Percentiles rank a stretch among this genome's conserved stretches.
phyloP scores from a whole-genome alignment of 345 rosid genomes.

The Passiflora organensis region DNA sequence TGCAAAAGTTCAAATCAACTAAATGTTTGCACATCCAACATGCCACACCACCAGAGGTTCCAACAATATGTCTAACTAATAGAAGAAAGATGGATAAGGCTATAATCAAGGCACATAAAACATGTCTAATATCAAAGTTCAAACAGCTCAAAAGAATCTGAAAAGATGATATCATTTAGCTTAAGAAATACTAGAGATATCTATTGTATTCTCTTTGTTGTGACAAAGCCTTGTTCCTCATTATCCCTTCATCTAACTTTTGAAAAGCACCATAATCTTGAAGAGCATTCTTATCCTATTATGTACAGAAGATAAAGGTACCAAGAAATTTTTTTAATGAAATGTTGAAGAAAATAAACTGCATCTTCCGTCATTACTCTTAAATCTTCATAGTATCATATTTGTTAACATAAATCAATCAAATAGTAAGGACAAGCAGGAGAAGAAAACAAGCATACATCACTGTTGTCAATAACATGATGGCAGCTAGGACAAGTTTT shows the following conservation, averaged over 20 bases:
- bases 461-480: slow-evolving; percentile 73
- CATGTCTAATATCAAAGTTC: not conserved
- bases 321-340: not conserved
- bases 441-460: slow-evolving; percentile 40
- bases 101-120: not conserved
- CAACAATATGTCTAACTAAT: not conserved
- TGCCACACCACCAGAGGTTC: not conserved
- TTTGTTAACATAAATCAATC: not conserved
- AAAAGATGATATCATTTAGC: not conserved
- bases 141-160: not conserved
- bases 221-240: not conserved
- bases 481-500: slow-evolving; percentile 80
- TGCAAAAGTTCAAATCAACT: slow-evolving; percentile 22
- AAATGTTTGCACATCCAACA: not conserved
- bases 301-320: not conserved
- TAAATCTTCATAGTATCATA: not conserved
- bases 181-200: not conserved
- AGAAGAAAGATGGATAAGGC: not conserved
- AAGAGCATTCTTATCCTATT: not conserved
- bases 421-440: not conserved
- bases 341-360: not conserved
- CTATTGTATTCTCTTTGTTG: not conserved
- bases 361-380: not conserved
- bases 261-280: not conserved
- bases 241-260: not conserved